Percentiles rank a stretch among this genome's conserved stretches.
Conservation (phyloP, 2,329 filamentous ascomycete species). For the Plenodomus lindquistii region DNA sequence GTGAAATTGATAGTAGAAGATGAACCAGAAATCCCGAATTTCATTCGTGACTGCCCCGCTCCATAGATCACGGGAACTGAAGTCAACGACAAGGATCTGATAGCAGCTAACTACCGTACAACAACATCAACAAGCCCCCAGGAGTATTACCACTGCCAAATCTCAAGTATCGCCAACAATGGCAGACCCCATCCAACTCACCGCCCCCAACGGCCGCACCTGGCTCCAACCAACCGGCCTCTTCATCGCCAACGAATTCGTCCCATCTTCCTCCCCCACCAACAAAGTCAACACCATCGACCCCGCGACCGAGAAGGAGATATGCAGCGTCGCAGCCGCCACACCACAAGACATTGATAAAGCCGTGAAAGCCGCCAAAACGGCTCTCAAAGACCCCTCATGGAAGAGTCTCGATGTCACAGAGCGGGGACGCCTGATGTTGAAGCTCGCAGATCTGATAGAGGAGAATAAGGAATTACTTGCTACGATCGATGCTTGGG, state of each 20-base stretch:
- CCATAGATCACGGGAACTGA: too few species aligned
- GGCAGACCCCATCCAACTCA: slow-evolving; percentile 32
- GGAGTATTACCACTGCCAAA: too few species aligned
- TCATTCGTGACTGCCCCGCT: too few species aligned
- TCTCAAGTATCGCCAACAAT: background rate
- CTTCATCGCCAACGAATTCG: slow-evolving; percentile 53
- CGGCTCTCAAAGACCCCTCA: slow-evolving; percentile 21
- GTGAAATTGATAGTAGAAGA: too few species aligned
- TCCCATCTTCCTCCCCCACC: slow-evolving; percentile 39
- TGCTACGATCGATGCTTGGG: slow-evolving; percentile 58
- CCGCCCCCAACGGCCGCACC: slow-evolving; percentile 45
- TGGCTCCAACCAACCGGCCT: slow-evolving; percentile 47
- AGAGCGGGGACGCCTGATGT: slow-evolving; percentile 25
- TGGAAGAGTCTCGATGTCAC: slow-evolving; percentile 23
- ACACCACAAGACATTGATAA: slow-evolving; percentile 39
- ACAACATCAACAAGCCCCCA: too few species aligned
- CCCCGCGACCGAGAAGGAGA: slow-evolving; percentile 32
- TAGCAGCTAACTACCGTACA: too few species aligned
- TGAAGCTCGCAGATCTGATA: slow-evolving; percentile 32
- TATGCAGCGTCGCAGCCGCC: slow-evolving; percentile 37
- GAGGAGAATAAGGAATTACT: slow-evolving; percentile 27
- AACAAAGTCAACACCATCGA: slow-evolving; percentile 18
- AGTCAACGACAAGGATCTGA: too few species aligned
- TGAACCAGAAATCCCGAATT: too few species aligned
- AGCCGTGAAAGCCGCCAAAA: slow-evolving; percentile 39